Conservation (phyloP, 345 rosid species). For the Eucalyptus sp. region DNA sequence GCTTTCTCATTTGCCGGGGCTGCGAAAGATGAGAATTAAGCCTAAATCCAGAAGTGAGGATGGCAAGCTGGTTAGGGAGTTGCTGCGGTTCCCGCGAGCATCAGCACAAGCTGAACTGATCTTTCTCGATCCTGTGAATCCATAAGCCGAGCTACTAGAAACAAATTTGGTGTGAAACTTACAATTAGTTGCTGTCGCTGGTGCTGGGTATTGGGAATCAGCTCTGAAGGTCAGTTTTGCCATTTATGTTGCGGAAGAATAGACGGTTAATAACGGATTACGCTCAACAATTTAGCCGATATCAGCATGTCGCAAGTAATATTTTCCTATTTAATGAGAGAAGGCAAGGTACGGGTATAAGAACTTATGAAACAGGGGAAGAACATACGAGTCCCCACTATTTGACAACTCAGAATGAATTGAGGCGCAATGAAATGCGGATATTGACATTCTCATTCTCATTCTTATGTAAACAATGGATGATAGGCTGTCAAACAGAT, state of each 20-base stretch:
- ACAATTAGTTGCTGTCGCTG: no score
- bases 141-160: neutral
- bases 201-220: no score
- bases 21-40: conserved; percentile 43
- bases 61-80: conserved; percentile 32
- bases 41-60: conserved; percentile 27
- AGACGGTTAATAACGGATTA: no score
- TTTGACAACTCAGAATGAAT: neutral
- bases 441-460: neutral
- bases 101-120: conserved; percentile 39
- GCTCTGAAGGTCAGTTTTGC: no score
- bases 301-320: neutral
- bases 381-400: no score
- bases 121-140: conserved; percentile 20
- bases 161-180: no score
- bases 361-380: neutral
- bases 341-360: neutral
- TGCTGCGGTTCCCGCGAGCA: conserved; percentile 41
- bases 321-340: no score
- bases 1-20: conserved; percentile 36
- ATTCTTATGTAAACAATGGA: no score
- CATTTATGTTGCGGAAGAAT: no score
- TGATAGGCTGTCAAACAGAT: no score
- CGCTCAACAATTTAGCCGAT: no score
- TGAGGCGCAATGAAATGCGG: neutral